phyloP scores from a whole-genome alignment of 2,329 filamentous ascomycete species.

The Trichoderma sp. region DNA sequence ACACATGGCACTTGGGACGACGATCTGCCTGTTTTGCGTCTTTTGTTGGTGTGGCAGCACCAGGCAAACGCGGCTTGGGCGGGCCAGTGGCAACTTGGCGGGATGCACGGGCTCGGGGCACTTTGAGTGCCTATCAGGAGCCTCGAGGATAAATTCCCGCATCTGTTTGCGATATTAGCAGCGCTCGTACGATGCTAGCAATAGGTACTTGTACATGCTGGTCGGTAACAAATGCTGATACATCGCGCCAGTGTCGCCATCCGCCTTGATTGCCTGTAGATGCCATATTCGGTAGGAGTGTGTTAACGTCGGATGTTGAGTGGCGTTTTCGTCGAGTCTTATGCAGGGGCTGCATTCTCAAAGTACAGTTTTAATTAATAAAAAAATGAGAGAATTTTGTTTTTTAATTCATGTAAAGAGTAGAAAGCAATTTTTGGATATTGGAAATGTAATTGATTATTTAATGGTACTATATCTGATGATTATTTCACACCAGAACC shows the following conservation, averaged over 20 bases:
- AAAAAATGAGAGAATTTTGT: no score
- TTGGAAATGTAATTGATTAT: no score
- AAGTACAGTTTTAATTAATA: no score
- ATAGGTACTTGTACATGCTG: no score
- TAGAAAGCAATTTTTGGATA: no score
- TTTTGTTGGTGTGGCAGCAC: conserved; percentile 20
- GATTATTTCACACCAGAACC: not conserved
- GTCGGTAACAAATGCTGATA: not conserved
- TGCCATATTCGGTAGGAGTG: not conserved
- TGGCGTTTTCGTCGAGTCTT: conserved; percentile 1
- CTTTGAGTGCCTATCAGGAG: conserved; percentile 6
- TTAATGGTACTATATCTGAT: no score
- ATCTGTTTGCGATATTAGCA: not conserved
- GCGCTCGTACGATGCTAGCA: not conserved
- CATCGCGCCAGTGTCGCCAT: not conserved
- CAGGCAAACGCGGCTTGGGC: conserved; percentile 23
- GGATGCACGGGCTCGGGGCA: conserved; percentile 20
- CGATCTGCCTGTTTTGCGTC: not conserved
- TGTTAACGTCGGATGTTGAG: conserved; percentile 11
- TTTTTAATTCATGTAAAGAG: no score
- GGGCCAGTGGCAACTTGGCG: conserved; percentile 24
- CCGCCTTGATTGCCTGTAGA: not conserved
- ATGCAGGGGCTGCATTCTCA: conserved; percentile 14
- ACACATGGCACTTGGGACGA: conserved; percentile 4
- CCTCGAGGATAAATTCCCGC: conserved; percentile 16